Evolutionary conservation across 257 asterid species (phyloP).

Genomic region (Fraxinus pennsylvanica): DNA sequence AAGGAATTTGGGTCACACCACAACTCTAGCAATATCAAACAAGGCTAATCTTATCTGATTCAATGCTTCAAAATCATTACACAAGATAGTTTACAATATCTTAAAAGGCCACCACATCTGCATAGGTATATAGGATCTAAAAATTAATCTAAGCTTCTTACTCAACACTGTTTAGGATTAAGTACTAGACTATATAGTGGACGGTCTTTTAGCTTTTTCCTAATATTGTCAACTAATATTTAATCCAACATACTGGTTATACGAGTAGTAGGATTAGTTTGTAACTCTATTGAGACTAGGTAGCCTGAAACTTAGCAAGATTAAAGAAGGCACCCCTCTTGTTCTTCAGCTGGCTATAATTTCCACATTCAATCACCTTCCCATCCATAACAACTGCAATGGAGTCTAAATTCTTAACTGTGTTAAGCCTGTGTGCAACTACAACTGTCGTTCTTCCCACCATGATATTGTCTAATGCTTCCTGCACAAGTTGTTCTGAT

Average conservation of each 20-base stretch:
- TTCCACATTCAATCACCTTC: constrained; percentile 64
- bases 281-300: neutral
- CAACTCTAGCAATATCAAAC: too few relatives aligned
- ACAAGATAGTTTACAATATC: neutral
- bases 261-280: neutral
- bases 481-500: constrained; percentile 79
- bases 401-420: constrained; percentile 68
- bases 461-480: constrained; percentile 71
- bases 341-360: constrained; percentile 55
- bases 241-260: neutral
- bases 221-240: neutral
- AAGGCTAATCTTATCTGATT: too few relatives aligned
- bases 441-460: constrained; percentile 71
- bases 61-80: neutral
- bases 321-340: constrained; percentile 70
- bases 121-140: neutral
- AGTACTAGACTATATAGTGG: neutral
- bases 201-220: too few relatives aligned
- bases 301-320: constrained; percentile 52
- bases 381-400: constrained; percentile 71
- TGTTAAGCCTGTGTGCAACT: constrained; percentile 82
- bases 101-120: neutral
- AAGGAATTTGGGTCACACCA: too few relatives aligned
- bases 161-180: too few relatives aligned
- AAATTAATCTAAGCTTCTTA: too few relatives aligned